phyloP scores from a whole-genome alignment of 805 yeast species.

The Candida ortonii region DNA sequence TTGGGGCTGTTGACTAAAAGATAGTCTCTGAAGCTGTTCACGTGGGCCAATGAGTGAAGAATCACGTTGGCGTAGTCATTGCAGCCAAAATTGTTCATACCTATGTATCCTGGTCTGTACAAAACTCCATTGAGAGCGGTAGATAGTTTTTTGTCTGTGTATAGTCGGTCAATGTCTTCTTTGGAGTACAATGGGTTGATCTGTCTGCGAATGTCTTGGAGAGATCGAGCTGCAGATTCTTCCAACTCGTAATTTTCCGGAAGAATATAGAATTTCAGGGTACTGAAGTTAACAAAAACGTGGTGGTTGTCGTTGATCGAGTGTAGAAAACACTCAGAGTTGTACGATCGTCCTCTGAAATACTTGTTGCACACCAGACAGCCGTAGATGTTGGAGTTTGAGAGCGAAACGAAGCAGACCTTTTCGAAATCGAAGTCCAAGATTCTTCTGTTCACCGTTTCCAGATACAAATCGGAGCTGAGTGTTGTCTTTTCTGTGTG shows the following conservation, averaged over 20 bases:
- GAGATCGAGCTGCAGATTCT: slow-evolving; percentile 28
- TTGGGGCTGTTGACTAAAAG: slow-evolving; percentile 32
- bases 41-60: slow-evolving; percentile 54
- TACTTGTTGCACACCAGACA: slow-evolving; percentile 75
- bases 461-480: slow-evolving; percentile 31
- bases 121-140: slow-evolving; percentile 42
- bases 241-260: slow-evolving; percentile 57
- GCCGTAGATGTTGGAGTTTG: slow-evolving; percentile 61
- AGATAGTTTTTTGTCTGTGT: slow-evolving; percentile 21
- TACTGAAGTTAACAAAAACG: slow-evolving; percentile 54
- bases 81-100: slow-evolving; percentile 51
- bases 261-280: slow-evolving; percentile 49
- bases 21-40: slow-evolving; percentile 46
- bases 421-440: slow-evolving; percentile 72
- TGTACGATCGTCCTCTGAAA: slow-evolving; percentile 60
- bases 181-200: slow-evolving; percentile 50
- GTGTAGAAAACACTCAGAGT: slow-evolving; percentile 69
- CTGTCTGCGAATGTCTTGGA: slow-evolving; percentile 51
- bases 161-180: slow-evolving; percentile 33
- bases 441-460: slow-evolving; percentile 41
- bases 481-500: background rate
- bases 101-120: slow-evolving; percentile 64
- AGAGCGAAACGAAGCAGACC: slow-evolving; percentile 60
- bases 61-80: slow-evolving; percentile 59
- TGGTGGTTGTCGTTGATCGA: slow-evolving; percentile 62